phyloP scores from a whole-genome alignment of 2,329 filamentous ascomycete species.

The Arthrocladium fulminans region DNA sequence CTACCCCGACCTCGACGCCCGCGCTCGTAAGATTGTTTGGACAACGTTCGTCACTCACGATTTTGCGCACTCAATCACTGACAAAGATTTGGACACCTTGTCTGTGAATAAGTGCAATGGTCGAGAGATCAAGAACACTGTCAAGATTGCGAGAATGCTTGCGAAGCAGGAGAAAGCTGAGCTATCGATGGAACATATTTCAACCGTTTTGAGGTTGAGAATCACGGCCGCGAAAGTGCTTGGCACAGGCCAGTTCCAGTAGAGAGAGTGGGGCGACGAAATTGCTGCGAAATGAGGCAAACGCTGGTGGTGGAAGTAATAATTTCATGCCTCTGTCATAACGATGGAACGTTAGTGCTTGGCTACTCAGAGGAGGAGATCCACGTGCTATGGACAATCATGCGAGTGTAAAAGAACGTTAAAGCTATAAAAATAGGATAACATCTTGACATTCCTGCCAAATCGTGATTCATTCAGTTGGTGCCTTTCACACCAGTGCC shows the following conservation, averaged over 20 bases:
- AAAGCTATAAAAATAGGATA: no score
- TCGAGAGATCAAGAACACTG: slow-evolving; percentile 36
- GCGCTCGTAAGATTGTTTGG: slow-evolving; percentile 3
- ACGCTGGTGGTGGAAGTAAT: no score
- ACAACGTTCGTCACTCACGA: slow-evolving; percentile 1
- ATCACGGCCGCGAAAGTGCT: neutral
- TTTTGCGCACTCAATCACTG: neutral
- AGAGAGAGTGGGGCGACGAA: no score
- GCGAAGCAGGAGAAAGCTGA: slow-evolving; percentile 1
- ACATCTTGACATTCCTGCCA: no score
- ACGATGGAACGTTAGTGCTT: no score
- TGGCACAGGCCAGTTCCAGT: neutral
- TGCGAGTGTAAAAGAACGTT: no score
- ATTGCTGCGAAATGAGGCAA: no score
- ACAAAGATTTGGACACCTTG: neutral
- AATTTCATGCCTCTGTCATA: no score
- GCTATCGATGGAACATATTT: neutral
- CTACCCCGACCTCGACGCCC: slow-evolving; percentile 19
- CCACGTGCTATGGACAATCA: no score
- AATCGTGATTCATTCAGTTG: no score
- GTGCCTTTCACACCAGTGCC: no score
- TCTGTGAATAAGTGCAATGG: slow-evolving; percentile 16
- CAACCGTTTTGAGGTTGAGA: neutral
- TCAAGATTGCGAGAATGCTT: slow-evolving; percentile 31
- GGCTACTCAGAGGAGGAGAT: no score